Conservation (phyloP, 2,329 filamentous ascomycete genomes). For the Juglanconis juglandina region DNA sequence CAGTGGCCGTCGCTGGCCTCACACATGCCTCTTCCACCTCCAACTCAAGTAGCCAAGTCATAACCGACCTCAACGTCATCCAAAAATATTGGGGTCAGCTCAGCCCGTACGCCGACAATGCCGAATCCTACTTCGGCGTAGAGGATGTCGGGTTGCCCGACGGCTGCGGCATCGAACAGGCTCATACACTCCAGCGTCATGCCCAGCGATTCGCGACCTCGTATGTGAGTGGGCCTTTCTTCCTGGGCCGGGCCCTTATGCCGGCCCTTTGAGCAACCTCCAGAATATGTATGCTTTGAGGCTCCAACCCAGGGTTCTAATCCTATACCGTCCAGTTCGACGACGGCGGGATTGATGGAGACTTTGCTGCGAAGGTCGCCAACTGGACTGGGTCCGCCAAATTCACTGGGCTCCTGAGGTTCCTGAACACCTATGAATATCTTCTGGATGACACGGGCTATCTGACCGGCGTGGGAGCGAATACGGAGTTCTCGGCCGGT, state of each 20-base stretch:
- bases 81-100: conserved; percentile 43
- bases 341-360: conserved; percentile 35
- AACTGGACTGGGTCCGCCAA: conserved; percentile 37
- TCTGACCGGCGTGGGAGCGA: conserved; percentile 47
- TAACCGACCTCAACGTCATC: conserved; percentile 29
- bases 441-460: conserved; percentile 25
- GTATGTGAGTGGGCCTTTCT: background rate
- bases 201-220: conserved; percentile 47
- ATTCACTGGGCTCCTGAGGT: conserved; percentile 44
- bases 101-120: conserved; percentile 44
- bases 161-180: conserved; percentile 55
- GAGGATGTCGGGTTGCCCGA: conserved; percentile 43
- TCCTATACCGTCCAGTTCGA: background rate
- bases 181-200: conserved; percentile 52
- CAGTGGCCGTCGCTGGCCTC: background rate
- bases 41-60: conserved; percentile 10
- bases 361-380: conserved; percentile 45
- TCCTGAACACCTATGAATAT: conserved; percentile 52
- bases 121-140: conserved; percentile 44
- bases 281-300: no score
- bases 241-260: no score
- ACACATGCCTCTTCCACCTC: background rate
- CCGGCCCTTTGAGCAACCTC: no score
- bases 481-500: conserved; percentile 47
- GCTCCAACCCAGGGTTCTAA: no score